phyloP scores from a whole-genome alignment of 1,284 basidiomycete species.

The Trichosporon asahii region DNA sequence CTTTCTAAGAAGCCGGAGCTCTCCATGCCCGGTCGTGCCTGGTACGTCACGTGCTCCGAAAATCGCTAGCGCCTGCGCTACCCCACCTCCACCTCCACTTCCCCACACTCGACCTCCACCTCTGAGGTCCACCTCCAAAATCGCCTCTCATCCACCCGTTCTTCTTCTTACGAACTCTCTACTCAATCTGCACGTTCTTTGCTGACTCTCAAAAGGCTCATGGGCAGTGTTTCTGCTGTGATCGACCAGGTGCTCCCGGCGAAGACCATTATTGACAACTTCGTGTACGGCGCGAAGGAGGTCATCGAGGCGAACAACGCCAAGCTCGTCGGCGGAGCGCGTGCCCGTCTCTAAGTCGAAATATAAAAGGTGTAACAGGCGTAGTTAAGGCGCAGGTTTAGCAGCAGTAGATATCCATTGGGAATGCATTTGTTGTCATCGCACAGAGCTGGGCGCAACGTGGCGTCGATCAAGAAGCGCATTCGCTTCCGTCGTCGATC shows the following conservation, averaged over 20 bases:
- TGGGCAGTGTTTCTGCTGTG: slow-evolving; percentile 72
- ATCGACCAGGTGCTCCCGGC: slow-evolving; percentile 75
- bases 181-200: background rate
- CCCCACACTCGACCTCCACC: background rate
- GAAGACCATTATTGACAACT: slow-evolving; percentile 72
- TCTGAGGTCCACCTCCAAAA: background rate
- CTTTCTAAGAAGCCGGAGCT: slow-evolving; percentile 52
- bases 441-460: too few species aligned
- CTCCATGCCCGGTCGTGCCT: slow-evolving; percentile 24
- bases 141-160: background rate
- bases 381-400: background rate
- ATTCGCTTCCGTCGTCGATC: too few species aligned
- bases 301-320: slow-evolving; percentile 16
- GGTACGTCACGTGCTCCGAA: slow-evolving; percentile 11
- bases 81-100: background rate
- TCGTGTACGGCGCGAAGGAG: slow-evolving; percentile 53
- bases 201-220: slow-evolving; percentile 53
- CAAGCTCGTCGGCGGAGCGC: slow-evolving; percentile 10
- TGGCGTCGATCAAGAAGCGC: too few species aligned
- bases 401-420: slow-evolving; percentile 1
- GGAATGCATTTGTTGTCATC: slow-evolving; percentile 3
- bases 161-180: background rate
- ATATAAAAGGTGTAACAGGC: background rate
- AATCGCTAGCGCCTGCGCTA: background rate
- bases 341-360: background rate